A percentile compares a stretch with the other conserved stretches of the same genome.
phyloP scores from a whole-genome alignment of 192 early-diverging fungal genomes.

The Gonapodya sp. region DNA sequence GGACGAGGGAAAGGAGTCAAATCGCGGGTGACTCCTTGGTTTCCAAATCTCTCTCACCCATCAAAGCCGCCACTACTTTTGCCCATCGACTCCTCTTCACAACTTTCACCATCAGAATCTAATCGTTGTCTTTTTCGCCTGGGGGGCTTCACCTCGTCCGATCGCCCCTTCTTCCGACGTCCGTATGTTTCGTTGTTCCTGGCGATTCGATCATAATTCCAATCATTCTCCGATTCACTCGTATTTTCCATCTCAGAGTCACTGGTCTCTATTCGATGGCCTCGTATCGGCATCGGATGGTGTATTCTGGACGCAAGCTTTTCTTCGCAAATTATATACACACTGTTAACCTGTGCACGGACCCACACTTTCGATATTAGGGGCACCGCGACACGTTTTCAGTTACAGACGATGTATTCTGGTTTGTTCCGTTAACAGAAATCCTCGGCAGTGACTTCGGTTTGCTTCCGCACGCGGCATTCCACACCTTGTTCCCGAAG shows the following conservation, averaged over 20 bases:
- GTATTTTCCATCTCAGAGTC: neutral
- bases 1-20: no score
- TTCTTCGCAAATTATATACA: no score
- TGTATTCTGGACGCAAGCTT: no score
- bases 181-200: neutral
- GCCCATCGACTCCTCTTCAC: neutral
- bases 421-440: no score
- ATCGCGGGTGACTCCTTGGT: neutral
- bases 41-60: neutral
- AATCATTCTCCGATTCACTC: neutral
- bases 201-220: neutral
- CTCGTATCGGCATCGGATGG: neutral
- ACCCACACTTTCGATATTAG: no score
- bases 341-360: no score
- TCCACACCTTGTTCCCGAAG: no score
- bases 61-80: neutral
- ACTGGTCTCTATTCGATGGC: neutral
- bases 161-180: neutral
- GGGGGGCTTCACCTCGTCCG: neutral
- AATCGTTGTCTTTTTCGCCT: neutral
- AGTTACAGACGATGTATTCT: no score
- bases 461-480: no score
- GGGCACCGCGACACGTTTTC: no score
- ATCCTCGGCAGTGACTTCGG: no score
- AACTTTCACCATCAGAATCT: neutral